Evolutionary conservation across 2,329 filamentous ascomycete species (phyloP).

Genomic region (Leptosphaerulina australis): DNA sequence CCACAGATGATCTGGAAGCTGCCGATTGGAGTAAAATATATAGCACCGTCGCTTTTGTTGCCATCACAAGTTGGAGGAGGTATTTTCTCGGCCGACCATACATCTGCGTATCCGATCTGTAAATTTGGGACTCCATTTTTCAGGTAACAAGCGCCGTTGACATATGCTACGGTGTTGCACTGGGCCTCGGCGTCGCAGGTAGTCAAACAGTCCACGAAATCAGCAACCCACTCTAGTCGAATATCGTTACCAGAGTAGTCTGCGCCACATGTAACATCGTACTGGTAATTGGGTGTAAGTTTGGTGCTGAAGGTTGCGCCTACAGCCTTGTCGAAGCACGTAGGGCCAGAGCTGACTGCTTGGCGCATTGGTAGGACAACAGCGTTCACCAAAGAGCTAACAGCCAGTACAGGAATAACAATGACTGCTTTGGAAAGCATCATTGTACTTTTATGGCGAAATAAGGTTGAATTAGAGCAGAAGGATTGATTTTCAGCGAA

Average conservation of each 20-base stretch:
- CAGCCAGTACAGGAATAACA: background rate
- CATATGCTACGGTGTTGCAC: background rate
- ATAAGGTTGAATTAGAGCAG: background rate
- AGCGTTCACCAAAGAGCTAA: background rate
- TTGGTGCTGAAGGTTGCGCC: background rate
- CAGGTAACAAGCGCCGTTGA: slow-evolving; percentile 1
- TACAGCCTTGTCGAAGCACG: background rate
- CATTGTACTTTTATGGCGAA: background rate
- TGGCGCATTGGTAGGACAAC: background rate
- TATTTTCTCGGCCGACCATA: slow-evolving; percentile 6
- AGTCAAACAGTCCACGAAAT: slow-evolving; percentile 2
- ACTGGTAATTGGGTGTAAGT: background rate
- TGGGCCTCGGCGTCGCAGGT: background rate
- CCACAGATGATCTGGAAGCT: background rate
- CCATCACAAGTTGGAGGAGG: background rate
- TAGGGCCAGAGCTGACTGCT: background rate
- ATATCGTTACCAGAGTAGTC: slow-evolving; percentile 4
- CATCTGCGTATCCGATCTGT: background rate
- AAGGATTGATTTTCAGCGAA: background rate
- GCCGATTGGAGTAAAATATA: background rate
- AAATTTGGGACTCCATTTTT: background rate
- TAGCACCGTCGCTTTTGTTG: background rate
- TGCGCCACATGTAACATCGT: background rate
- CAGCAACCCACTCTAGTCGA: background rate
- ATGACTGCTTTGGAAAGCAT: slow-evolving; percentile 1